Evolutionary conservation across 2,329 filamentous ascomycete species (phyloP).

Genomic region (Penicillium vulpinum): DNA sequence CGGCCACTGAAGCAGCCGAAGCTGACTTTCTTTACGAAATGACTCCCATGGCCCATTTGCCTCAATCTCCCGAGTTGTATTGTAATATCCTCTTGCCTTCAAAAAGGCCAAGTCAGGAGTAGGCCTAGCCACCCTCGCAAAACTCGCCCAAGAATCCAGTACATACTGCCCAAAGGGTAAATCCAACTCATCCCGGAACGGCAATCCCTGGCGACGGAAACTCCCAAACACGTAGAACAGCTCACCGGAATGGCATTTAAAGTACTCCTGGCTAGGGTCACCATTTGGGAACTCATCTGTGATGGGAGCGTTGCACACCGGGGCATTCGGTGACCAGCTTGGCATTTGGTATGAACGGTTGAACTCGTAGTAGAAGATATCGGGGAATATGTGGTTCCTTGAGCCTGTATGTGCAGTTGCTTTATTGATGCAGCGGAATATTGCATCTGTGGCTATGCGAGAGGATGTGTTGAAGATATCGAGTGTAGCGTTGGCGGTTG

Average conservation of each 20-base stretch:
- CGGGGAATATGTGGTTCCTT: constrained; percentile 46
- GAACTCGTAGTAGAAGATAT: constrained; percentile 62
- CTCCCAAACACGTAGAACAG: constrained; percentile 58
- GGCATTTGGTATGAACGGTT: constrained; percentile 54
- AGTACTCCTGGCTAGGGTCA: constrained; percentile 53
- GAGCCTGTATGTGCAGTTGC: constrained; percentile 57
- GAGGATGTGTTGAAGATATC: constrained; percentile 58
- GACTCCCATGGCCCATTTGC: constrained; percentile 10
- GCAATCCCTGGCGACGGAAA: constrained; percentile 26
- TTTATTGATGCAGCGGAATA: constrained; percentile 62
- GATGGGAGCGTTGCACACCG: constrained; percentile 48
- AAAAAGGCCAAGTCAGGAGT: constrained; percentile 17
- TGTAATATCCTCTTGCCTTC: constrained; percentile 20
- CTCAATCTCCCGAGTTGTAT: constrained; percentile 14
- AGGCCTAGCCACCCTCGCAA: constrained; percentile 19
- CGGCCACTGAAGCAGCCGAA: constrained; percentile 21
- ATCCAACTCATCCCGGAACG: constrained; percentile 23
- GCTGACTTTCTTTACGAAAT: constrained; percentile 8
- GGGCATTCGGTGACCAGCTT: constrained; percentile 55
- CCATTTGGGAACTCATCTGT: constrained; percentile 44
- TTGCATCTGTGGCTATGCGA: constrained; percentile 58
- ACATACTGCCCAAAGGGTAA: constrained; percentile 25
- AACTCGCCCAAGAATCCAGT: constrained; percentile 27
- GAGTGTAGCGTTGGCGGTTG: constrained; percentile 53
- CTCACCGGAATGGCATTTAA: constrained; percentile 59